These are phyloP conservation scores for Mucor racemosus DNA, from an alignment of 371 early-diverging fungal species.

Conservation along the genomic window DNA sequence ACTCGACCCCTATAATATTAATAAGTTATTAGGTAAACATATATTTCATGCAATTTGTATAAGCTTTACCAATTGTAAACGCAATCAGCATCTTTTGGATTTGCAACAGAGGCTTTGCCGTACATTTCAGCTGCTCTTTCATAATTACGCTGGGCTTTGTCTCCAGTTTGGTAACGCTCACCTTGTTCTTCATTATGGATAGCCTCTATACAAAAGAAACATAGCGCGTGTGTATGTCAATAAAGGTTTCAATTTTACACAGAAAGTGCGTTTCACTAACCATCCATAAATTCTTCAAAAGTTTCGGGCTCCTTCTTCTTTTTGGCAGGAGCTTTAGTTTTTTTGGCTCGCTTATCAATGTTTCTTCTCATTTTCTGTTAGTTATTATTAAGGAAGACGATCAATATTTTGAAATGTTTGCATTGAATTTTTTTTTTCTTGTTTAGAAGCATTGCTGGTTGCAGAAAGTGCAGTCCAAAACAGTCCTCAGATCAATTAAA, in stretches of 20 bases:
- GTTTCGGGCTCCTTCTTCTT: constrained; percentile 47
- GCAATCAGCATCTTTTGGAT: constrained; percentile 62
- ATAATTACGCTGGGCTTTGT: constrained; percentile 69
- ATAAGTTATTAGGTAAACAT: background rate
- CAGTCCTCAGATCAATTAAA: background rate
- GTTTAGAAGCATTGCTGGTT: background rate
- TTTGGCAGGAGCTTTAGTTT: constrained; percentile 33
- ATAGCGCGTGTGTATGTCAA: background rate
- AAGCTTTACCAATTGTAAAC: constrained; percentile 69
- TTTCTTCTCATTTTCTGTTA: background rate
- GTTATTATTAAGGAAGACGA: background rate
- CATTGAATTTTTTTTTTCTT: background rate
- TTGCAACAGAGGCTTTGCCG: constrained; percentile 60
- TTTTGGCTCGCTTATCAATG: constrained; percentile 13
- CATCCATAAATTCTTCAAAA: constrained; percentile 53
- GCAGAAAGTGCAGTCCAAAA: background rate
- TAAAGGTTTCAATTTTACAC: background rate
- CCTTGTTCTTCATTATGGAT: constrained; percentile 72
- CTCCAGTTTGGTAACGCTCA: constrained; percentile 69
- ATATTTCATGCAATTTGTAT: background rate
- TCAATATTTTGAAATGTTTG: background rate
- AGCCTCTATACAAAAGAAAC: constrained; percentile 48
- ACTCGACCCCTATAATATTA: constrained; percentile 60
- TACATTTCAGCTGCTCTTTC: constrained; percentile 71
- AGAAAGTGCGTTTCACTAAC: constrained; percentile 14